A percentile compares a stretch with the other conserved stretches of the same genome.
phyloP scores from a whole-genome alignment of 371 early-diverging fungal species.

The Syncephalastrum sp. region DNA sequence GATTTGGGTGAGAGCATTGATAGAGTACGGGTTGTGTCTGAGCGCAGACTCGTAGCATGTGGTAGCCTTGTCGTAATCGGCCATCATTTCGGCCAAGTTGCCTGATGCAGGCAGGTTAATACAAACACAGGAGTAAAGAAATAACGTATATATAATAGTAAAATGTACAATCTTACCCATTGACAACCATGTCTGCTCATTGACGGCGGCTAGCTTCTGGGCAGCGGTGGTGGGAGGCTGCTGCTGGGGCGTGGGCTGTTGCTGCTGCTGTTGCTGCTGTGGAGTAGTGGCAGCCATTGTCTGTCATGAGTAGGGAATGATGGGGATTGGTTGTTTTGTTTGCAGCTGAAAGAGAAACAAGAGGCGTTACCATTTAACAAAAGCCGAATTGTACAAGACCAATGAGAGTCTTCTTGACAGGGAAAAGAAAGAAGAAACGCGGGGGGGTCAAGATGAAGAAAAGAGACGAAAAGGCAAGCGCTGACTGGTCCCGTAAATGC shows the following conservation, averaged over 20 bases:
- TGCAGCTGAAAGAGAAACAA: no score
- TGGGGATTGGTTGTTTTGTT: no score
- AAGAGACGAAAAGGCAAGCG: no score
- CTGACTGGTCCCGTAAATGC: no score
- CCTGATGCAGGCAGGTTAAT: background rate
- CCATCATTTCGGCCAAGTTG: background rate
- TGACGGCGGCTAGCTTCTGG: slow-evolving; percentile 62
- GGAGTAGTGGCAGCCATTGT: slow-evolving; percentile 28
- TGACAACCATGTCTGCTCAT: slow-evolving; percentile 78
- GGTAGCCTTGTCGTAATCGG: slow-evolving; percentile 41
- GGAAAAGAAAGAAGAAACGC: background rate
- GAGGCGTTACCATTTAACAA: no score
- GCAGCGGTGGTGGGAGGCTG: slow-evolving; percentile 33
- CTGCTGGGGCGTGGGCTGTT: slow-evolving; percentile 16
- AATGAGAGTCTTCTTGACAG: no score
- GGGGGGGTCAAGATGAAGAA: no score
- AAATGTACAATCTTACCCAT: slow-evolving; percentile 55
- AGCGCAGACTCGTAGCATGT: background rate
- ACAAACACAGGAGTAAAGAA: background rate
- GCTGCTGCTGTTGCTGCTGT: slow-evolving; percentile 21
- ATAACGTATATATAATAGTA: background rate
- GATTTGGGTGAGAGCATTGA: background rate
- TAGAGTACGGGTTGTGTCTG: slow-evolving; percentile 3
- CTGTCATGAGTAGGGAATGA: background rate
- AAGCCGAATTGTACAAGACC: no score